Percentiles rank a stretch among this genome's conserved stretches.
These are phyloP conservation scores for Crithidia sp. DNA, from an alignment of 208 protist genomes.

Conservation along the genomic window DNA sequence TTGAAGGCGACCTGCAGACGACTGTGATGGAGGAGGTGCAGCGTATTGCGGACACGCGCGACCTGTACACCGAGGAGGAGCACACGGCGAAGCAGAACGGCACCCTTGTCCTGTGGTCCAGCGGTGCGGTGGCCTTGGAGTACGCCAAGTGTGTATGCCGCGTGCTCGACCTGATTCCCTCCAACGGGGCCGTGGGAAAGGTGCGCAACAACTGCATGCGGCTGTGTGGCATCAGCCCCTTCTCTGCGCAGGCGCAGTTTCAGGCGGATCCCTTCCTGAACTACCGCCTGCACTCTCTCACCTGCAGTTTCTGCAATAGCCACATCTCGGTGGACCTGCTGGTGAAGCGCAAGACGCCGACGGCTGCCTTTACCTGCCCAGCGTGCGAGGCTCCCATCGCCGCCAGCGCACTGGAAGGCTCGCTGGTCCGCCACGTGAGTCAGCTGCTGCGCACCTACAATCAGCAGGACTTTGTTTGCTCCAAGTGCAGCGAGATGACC, in stretches of 20 bases:
- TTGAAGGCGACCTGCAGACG: conserved; percentile 68
- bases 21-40: conserved; percentile 87
- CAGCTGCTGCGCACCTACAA: conserved; percentile 51
- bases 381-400: conserved; percentile 76
- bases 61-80: conserved; percentile 66
- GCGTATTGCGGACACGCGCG: conserved; percentile 52
- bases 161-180: conserved; percentile 75
- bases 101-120: conserved; percentile 36
- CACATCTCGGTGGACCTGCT: conserved; percentile 63
- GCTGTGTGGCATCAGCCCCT: conserved; percentile 86
- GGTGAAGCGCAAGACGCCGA: conserved; percentile 31
- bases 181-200: conserved; percentile 65
- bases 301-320: conserved; percentile 85
- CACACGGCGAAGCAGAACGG: conserved; percentile 24
- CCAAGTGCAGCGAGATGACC: conserved; percentile 80
- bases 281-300: conserved; percentile 46
- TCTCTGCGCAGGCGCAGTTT: conserved; percentile 69
- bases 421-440: conserved; percentile 83
- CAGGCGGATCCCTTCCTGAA: conserved; percentile 41
- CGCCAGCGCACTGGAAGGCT: conserved; percentile 59
- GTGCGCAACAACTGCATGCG: conserved; percentile 90
- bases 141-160: conserved; percentile 82
- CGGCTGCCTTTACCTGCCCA: conserved; percentile 59
- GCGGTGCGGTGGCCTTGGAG: conserved; percentile 65
- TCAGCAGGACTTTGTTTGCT: conserved; percentile 90